Base-by-base conservation (phyloP, 805 yeast genomes). In the Hyphopichia homilentoma region DNA sequence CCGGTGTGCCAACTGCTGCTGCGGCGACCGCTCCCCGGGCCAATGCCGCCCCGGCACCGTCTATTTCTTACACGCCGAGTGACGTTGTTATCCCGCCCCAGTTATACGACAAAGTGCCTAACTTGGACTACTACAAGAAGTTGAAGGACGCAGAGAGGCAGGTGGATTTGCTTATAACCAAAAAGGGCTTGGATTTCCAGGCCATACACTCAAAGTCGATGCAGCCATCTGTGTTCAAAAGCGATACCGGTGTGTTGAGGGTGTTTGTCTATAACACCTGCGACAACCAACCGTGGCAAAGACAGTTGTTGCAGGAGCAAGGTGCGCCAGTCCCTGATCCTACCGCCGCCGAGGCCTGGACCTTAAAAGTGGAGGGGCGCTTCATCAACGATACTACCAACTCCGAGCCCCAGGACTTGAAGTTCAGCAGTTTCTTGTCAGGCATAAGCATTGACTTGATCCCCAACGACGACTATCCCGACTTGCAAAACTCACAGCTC, bases 271-370 rank as follows among this genome's bases (percentile, higher is more conserved):
- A 89, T 48, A 87, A 85, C 52, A 81, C 86, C 4, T 67, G 83
- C 19, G 84, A 81, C 40, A 84, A 85, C 54, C 97, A 90, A 61
- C 85, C 90, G 27, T 93, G 97, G 97, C 73, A 67, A 38, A 52
- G 52, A 21, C 61, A 57, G 37, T 45, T 54, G 27, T 38, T 37
- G 12, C 56, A 54, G 31, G 43, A 42, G n/a, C 40, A 43, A 29
- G 47, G 49, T n/a, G 34, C 41, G 3, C 36, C 40, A 9, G 11
- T 35, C 3, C 32, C 46, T 4, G 55, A 52, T 24, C 44, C 45
- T 1, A 31, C 49, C 5, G 43, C 43, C 5, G 38, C 40, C 3
- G 76, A 69, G 27, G 73, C 85, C 3, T 90, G 97, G 97, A 83
- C 93, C 1, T 70, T 90, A 43, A 71, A 94, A 36, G 74, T 93